These are phyloP conservation scores for Sphagnum magellanicum DNA, from an alignment of 228 moss, liverwort and hornwort genomes.

Conservation along the genomic window DNA sequence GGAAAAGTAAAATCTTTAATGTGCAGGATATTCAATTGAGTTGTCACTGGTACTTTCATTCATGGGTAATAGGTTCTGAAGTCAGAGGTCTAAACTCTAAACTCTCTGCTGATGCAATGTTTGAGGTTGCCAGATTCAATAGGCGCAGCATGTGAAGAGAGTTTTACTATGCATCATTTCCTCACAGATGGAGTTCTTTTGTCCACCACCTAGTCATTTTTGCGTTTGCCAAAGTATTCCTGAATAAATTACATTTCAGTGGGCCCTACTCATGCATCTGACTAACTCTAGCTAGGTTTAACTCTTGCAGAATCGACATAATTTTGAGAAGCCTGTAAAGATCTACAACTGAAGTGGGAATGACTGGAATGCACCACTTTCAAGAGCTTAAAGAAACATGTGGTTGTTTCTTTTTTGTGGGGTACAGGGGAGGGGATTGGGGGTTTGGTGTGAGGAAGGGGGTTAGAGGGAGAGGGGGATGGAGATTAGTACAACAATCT, in stretches of 20 bases:
- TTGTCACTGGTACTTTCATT: no score
- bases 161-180: no score
- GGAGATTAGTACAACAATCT: slow-evolving; percentile 8
- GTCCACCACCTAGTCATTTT: background rate
- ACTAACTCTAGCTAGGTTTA: no score
- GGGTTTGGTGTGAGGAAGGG: slow-evolving; percentile 19
- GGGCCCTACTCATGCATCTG: background rate
- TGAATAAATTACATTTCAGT: background rate
- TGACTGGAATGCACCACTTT: slow-evolving; percentile 48
- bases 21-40: no score
- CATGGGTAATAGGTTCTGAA: no score
- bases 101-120: no score
- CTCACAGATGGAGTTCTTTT: background rate
- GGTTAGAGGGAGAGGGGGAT: slow-evolving; percentile 14
- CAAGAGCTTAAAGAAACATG: slow-evolving; percentile 56
- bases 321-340: slow-evolving; percentile 99
- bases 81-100: no score
- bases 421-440: slow-evolving; percentile 53
- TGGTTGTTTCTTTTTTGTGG: slow-evolving; percentile 22
- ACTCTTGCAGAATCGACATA: slow-evolving; percentile 86
- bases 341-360: slow-evolving; percentile 90
- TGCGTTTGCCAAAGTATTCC: background rate
- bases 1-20: no score
- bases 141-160: no score
- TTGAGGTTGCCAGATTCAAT: no score